Conservation (phyloP, 805 yeast species). For the Zygosaccharomyces pseudorouxii region DNA sequence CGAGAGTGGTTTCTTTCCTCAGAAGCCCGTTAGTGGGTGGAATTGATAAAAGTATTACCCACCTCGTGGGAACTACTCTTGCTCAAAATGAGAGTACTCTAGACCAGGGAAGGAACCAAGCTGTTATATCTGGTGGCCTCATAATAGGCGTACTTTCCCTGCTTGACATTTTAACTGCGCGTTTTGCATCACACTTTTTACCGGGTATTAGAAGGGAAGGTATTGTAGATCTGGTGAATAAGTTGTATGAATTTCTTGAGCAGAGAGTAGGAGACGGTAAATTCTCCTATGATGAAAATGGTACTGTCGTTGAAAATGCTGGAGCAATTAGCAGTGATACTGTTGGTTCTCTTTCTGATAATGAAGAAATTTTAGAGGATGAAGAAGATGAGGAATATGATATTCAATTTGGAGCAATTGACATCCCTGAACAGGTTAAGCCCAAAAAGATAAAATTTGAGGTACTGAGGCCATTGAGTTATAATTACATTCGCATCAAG, state of each 20-base stretch:
- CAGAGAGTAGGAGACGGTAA: conserved; percentile 22
- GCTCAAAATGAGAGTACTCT: conserved; percentile 46
- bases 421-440: conserved; percentile 31
- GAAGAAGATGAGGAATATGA: conserved; percentile 30
- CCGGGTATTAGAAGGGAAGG: conserved; percentile 67
- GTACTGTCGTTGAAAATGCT: conserved; percentile 1
- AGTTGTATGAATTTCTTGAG: conserved; percentile 8
- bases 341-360: conserved; percentile 15
- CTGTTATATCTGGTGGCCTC: conserved; percentile 21
- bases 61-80: conserved; percentile 54
- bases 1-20: conserved; percentile 47
- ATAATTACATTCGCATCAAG: conserved; percentile 11
- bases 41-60: conserved; percentile 39
- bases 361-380: conserved; percentile 25
- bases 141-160: conserved; percentile 51
- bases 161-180: conserved; percentile 41
- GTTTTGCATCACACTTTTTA: conserved; percentile 43
- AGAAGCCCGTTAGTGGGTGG: conserved; percentile 31
- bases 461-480: conserved; percentile 16
- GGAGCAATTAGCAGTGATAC: conserved; percentile 19
- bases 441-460: conserved; percentile 25
- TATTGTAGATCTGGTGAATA: conserved; percentile 19
- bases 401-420: conserved; percentile 30
- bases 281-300: conserved; percentile 17
- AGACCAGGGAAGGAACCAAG: conserved; percentile 13